phyloP scores from a whole-genome alignment of 2,329 filamentous ascomycete genomes.

The Lizonia empirigonia region DNA sequence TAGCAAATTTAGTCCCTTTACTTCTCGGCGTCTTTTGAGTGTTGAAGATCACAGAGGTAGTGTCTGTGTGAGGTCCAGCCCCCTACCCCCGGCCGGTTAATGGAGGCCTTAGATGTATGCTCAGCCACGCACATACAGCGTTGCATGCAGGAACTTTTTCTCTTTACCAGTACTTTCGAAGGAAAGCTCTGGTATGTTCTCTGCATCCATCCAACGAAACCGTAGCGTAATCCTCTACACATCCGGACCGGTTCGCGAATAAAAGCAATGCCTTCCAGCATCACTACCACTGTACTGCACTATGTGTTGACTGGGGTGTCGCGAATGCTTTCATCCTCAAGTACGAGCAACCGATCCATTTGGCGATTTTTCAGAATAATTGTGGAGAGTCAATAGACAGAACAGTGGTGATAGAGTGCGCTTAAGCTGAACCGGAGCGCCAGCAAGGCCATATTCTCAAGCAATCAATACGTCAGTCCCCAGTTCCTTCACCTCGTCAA shows the following conservation, averaged over 20 bases:
- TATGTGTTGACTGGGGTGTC: not conserved
- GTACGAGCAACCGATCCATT: not conserved
- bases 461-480: slow-evolving; percentile 44
- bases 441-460: slow-evolving; percentile 9
- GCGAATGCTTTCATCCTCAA: not conserved
- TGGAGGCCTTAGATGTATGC: not conserved
- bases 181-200: too few species aligned
- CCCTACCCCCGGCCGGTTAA: not conserved
- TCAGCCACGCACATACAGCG: not conserved
- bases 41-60: not conserved
- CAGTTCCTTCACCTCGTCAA: slow-evolving; percentile 41
- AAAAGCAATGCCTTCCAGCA: not conserved
- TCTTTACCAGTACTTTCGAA: not conserved
- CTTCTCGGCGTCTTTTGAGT: not conserved
- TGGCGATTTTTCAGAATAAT: not conserved
- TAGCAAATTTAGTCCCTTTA: not conserved
- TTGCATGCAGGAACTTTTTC: not conserved
- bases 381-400: not conserved
- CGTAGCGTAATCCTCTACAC: too few species aligned
- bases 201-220: too few species aligned
- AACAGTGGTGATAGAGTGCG: not conserved
- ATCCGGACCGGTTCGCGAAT: not conserved
- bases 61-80: not conserved
- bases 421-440: not conserved
- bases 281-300: not conserved